Percentiles rank a stretch among this genome's conserved stretches.
Conservation (phyloP, 257 asterid species). For the Nicotiana tomentosiformis region DNA sequence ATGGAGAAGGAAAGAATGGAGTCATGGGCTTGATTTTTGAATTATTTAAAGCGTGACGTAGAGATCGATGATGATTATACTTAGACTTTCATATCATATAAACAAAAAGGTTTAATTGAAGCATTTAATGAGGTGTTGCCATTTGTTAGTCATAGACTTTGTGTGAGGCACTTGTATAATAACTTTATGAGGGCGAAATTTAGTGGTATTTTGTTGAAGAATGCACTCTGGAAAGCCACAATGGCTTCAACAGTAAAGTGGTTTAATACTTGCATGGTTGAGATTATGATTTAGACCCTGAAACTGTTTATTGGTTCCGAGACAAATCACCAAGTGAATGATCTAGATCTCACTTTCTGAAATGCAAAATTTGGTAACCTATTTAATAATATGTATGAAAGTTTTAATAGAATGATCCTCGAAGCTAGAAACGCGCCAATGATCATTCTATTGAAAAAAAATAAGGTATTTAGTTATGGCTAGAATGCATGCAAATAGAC, state of each 20-base stretch:
- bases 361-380: background rate
- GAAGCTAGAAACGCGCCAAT: background rate
- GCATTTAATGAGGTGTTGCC: too few species aligned
- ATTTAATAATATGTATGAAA: background rate
- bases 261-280: background rate
- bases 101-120: too few species aligned
- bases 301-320: background rate
- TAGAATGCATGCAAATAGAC: background rate
- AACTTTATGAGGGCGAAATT: too few species aligned
- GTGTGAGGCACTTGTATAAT: too few species aligned
- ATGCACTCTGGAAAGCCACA: background rate
- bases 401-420: background rate
- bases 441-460: background rate
- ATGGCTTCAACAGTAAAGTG: background rate
- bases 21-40: constrained; percentile 10
- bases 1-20: background rate
- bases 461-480: background rate
- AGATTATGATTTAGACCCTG: background rate
- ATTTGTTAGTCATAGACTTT: too few species aligned
- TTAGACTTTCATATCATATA: constrained; percentile 7
- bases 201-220: background rate
- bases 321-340: background rate
- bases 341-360: background rate
- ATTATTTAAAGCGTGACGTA: background rate
- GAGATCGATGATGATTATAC: background rate